Evolutionary conservation across 2,329 filamentous ascomycete species (phyloP), one percentile per base, ranked within the genome.

Genomic region (Colletotrichum cuscutae): DNA sequence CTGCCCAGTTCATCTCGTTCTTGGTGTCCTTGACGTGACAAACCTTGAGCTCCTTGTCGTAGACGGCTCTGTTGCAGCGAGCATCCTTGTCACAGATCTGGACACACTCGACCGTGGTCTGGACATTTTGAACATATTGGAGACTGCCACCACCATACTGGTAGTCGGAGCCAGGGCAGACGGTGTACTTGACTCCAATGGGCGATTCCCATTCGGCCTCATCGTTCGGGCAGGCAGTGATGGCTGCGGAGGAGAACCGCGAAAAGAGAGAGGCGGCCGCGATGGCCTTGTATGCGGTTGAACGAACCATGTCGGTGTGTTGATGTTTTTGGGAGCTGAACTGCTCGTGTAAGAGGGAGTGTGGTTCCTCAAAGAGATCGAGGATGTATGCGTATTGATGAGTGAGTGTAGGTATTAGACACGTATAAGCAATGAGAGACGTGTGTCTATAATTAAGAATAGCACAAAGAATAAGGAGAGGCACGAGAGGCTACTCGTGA

Each of bases 101-200:
- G 15, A 65, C 58, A 37, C 73, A 75, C 19, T 74, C 66, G 56
- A 62, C 52, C 15, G 52, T 71, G 12, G 66, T 54, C 28, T 58
- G 49, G 30, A 75, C 56, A 22, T 73, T 60, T 42, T 53, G 37
- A 13, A 64, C 32, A 19, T 68, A 2, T 42, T 73, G 66, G 19
- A 75, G 63, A 56, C 67, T 74, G 22, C 13, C n/a, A n/a, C 73
- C 67, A 26, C 64, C 67, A 26, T 49, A 26, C 59, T 67, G 67
- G 57, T 74, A 75, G 64, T 75, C 67, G 42, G 71, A 68, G 32
- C 72, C 72, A 42, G 72, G 63, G 56, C 73, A 75, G 67, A 71
- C 56, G 60, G 66, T 73, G 30, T 74, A 75, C 52, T 75, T 66
- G 42, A 61, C 62, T 49, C 71, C 73, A 11, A 68, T 60, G 49